Conservation (phyloP, 1,284 basidiomycete genomes). For the Acaromyces ingoldii region DNA sequence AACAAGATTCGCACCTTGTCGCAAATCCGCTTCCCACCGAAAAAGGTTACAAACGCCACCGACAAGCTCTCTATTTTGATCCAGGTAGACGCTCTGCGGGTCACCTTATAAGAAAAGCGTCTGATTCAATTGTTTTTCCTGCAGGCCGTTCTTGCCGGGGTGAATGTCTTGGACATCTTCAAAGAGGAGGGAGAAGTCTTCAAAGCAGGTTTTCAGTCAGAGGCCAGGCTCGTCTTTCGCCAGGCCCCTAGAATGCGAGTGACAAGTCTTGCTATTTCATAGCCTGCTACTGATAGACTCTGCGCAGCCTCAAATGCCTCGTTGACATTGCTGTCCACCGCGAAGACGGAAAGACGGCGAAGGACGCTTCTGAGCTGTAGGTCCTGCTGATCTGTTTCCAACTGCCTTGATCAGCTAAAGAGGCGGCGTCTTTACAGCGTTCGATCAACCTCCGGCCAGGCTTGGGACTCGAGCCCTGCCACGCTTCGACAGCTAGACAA, state of each 20-base stretch:
- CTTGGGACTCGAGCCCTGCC: background rate
- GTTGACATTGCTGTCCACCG: constrained; percentile 24
- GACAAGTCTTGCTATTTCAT: background rate
- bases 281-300: background rate
- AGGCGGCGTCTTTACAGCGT: background rate
- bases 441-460: constrained; percentile 4
- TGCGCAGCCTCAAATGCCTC: constrained; percentile 14
- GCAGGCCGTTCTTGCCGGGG: constrained; percentile 18
- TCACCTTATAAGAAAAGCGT: background rate
- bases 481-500: background rate
- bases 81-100: constrained; percentile 11
- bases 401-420: background rate
- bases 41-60: constrained; percentile 17
- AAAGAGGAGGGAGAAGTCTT: constrained; percentile 17
- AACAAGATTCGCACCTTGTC: constrained; percentile 14
- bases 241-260: background rate
- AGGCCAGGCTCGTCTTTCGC: background rate
- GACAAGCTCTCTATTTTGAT: constrained; percentile 41
- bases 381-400: background rate
- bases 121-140: background rate
- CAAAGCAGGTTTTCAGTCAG: constrained; percentile 21
- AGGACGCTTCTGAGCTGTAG: constrained; percentile 23
- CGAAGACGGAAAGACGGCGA: constrained; percentile 23
- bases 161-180: constrained; percentile 21
- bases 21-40: constrained; percentile 39